A percentile compares a stretch with the other conserved stretches of the same genome.
phyloP scores from a whole-genome alignment of 192 early-diverging fungal genomes.

The Coemansia reversa region DNA sequence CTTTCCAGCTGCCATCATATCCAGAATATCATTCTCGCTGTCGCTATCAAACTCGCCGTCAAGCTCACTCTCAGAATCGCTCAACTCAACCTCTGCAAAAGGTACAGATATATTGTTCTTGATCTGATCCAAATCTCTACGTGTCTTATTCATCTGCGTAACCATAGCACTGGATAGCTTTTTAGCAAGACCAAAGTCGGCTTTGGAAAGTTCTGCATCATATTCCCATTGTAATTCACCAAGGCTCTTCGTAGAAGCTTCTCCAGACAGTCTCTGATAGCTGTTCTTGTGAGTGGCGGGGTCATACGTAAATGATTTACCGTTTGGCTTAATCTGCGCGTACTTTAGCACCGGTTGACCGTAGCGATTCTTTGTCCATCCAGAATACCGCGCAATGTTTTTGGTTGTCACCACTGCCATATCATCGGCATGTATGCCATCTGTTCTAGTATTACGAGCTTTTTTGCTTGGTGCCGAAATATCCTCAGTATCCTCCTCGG shows the following conservation, averaged over 20 bases:
- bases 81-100: neutral
- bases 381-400: slow-evolving; percentile 61
- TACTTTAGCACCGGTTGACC: slow-evolving; percentile 72
- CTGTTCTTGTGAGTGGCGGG: slow-evolving; percentile 67
- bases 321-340: slow-evolving; percentile 58
- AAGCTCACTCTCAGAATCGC: neutral
- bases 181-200: slow-evolving; percentile 27
- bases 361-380: slow-evolving; percentile 71
- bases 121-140: slow-evolving; percentile 2
- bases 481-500: neutral
- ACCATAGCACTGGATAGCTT: slow-evolving; percentile 17
- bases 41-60: slow-evolving; percentile 10
- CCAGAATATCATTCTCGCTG: slow-evolving; percentile 29
- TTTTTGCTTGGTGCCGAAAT: slow-evolving; percentile 27
- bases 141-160: slow-evolving; percentile 5
- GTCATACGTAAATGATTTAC: slow-evolving; percentile 64
- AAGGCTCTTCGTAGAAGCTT: slow-evolving; percentile 12
- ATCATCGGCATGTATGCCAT: slow-evolving; percentile 58
- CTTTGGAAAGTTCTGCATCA: slow-evolving; percentile 7
- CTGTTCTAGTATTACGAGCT: slow-evolving; percentile 11
- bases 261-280: slow-evolving; percentile 56
- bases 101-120: neutral
- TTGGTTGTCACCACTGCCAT: slow-evolving; percentile 71
- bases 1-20: slow-evolving; percentile 14
- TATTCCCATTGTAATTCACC: slow-evolving; percentile 49